phyloP scores from a whole-genome alignment of 345 rosid species.

The Toxicodendron radicans region DNA sequence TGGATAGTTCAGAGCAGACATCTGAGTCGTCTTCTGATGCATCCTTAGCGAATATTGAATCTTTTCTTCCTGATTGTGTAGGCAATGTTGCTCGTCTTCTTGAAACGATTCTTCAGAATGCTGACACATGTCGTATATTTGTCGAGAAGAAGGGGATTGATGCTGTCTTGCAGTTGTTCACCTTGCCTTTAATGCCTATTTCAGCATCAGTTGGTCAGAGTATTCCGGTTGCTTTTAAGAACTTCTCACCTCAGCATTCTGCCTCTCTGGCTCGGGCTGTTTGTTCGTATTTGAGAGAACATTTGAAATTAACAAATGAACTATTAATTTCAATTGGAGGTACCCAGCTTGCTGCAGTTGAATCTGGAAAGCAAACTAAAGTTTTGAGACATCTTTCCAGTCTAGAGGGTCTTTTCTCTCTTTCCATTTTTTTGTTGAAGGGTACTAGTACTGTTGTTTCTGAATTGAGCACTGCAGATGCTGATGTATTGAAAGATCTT shows the following conservation, averaged over 20 bases:
- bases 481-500: slow-evolving; percentile 84
- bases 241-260: slow-evolving; percentile 88
- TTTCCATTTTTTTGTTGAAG: slow-evolving; percentile 82
- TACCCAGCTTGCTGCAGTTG: slow-evolving; percentile 57
- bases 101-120: slow-evolving; percentile 94
- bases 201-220: slow-evolving; percentile 80
- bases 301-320: slow-evolving; percentile 58
- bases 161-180: slow-evolving; percentile 70
- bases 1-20: slow-evolving; percentile 50
- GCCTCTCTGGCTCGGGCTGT: slow-evolving; percentile 77
- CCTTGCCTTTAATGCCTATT: slow-evolving; percentile 80
- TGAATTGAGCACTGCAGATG: slow-evolving; percentile 85
- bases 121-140: slow-evolving; percentile 86
- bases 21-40: slow-evolving; percentile 59
- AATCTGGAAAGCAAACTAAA: slow-evolving; percentile 50
- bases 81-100: slow-evolving; percentile 83
- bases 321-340: slow-evolving; percentile 60
- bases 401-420: slow-evolving; percentile 75
- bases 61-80: slow-evolving; percentile 81
- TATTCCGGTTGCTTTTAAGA: slow-evolving; percentile 84
- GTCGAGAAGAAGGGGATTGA: slow-evolving; percentile 95
- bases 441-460: slow-evolving; percentile 69
- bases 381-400: slow-evolving; percentile 69
- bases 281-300: slow-evolving; percentile 79
- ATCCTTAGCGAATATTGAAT: slow-evolving; percentile 49